phyloP scores from a whole-genome alignment of 495 filamentous ascomycete species.

The Lindgomyces ingoldianus region DNA sequence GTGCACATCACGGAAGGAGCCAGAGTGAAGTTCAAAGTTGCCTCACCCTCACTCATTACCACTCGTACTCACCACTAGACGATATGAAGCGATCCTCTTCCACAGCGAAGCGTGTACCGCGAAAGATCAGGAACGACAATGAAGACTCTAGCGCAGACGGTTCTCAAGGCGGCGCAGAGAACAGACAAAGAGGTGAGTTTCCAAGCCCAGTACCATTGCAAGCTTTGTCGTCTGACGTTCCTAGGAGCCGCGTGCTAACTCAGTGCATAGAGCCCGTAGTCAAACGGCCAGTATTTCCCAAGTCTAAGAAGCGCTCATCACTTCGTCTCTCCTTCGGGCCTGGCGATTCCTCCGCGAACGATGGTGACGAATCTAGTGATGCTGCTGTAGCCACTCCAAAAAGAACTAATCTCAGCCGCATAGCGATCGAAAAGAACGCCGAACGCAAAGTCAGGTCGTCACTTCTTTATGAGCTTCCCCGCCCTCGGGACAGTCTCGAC shows the following conservation, averaged over 20 bases:
- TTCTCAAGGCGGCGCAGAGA: slow-evolving; percentile 10
- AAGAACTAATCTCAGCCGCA: slow-evolving; percentile 67
- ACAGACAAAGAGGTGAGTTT: slow-evolving; percentile 23
- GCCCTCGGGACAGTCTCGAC: slow-evolving; percentile 50
- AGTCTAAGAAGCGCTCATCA: slow-evolving; percentile 46
- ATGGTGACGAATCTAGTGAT: slow-evolving; percentile 55
- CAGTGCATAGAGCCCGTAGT: slow-evolving; percentile 31
- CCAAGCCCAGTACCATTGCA: not conserved
- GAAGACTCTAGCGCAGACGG: slow-evolving; percentile 48
- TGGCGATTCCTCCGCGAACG: slow-evolving; percentile 56
- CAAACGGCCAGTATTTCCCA: slow-evolving; percentile 31
- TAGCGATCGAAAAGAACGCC: slow-evolving; percentile 71
- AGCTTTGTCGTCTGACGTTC: slow-evolving; percentile 29
- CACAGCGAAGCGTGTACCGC: slow-evolving; percentile 60
- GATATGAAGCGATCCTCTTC: slow-evolving; percentile 67
- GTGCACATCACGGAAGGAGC: not conserved
- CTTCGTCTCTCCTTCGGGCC: slow-evolving; percentile 74
- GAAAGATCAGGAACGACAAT: slow-evolving; percentile 72
- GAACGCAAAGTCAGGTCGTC: slow-evolving; percentile 55
- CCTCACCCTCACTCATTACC: not conserved
- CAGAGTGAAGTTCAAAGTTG: not conserved
- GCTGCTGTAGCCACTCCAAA: slow-evolving; percentile 66
- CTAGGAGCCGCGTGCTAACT: slow-evolving; percentile 33
- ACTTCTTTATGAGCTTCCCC: slow-evolving; percentile 52
- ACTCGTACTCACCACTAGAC: slow-evolving; percentile 11